A percentile compares a stretch with the other conserved stretches of the same genome.
Evolutionary conservation across 257 asterid genomes (phyloP).

Genomic region (Voacanga thouarsii): DNA sequence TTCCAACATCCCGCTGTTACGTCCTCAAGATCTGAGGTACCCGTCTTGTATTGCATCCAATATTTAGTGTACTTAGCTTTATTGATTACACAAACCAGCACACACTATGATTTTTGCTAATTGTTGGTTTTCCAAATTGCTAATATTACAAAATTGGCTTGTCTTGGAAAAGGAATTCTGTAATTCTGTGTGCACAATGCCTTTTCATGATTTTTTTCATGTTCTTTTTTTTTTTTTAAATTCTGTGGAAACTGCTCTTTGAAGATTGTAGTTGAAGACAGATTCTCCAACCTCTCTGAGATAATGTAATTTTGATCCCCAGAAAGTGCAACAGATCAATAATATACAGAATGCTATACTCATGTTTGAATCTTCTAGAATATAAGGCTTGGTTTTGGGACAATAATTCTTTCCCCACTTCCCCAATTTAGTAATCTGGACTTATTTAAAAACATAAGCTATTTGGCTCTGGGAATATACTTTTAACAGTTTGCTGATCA

Average conservation of each 20-base stretch:
- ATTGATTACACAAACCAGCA: conserved; percentile 40
- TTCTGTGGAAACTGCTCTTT: neutral
- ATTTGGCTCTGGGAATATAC: neutral
- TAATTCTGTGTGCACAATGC: conserved; percentile 37
- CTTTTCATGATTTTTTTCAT: neutral
- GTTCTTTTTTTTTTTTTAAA: neutral
- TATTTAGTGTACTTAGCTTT: neutral
- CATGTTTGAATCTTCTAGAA: neutral
- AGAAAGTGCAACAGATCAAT: neutral
- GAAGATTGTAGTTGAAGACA: neutral
- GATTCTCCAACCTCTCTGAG: neutral
- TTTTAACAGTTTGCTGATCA: neutral
- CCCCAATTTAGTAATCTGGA: neutral
- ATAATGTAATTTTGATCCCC: neutral
- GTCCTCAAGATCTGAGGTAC: conserved; percentile 93
- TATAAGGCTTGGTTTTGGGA: neutral
- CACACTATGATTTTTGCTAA: conserved; percentile 23
- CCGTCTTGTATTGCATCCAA: conserved; percentile 8
- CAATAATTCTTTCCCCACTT: neutral
- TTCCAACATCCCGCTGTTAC: conserved; percentile 60
- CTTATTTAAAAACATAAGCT: neutral
- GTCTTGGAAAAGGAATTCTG: conserved; percentile 39
- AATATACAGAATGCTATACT: neutral
- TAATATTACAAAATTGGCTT: conserved; percentile 50
- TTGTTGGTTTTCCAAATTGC: conserved; percentile 57